Conservation (phyloP, 2,329 filamentous ascomycete species). For the Trichoderma endophyticum region DNA sequence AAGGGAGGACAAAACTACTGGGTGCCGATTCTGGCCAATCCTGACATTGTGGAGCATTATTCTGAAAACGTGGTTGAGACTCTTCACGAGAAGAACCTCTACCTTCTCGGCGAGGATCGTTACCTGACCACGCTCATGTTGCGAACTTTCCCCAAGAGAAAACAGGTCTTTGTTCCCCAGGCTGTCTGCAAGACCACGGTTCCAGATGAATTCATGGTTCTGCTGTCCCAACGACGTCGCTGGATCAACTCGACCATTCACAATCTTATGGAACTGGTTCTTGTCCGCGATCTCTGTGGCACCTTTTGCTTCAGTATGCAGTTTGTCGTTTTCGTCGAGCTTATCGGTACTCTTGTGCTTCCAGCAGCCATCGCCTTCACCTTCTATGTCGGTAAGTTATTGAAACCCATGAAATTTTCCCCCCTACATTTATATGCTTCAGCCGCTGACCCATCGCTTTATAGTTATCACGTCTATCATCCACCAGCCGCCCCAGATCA, state of each 20-base stretch:
- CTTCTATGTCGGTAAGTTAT: slow-evolving; percentile 80
- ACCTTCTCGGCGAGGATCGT: slow-evolving; percentile 88
- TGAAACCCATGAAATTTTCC: not conserved
- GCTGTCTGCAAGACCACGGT: slow-evolving; percentile 99
- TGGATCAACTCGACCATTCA: slow-evolving; percentile 99
- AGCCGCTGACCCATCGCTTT: not conserved
- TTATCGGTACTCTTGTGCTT: slow-evolving; percentile 89
- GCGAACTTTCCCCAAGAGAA: slow-evolving; percentile 97
- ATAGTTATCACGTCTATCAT: slow-evolving; percentile 83
- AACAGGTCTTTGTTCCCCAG: slow-evolving; percentile 97
- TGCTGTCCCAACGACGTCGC: slow-evolving; percentile 89
- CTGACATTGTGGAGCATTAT: slow-evolving; percentile 98
- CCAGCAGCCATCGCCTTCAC: slow-evolving; percentile 97
- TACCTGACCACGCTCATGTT: slow-evolving; percentile 97
- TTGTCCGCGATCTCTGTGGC: slow-evolving; percentile 93
- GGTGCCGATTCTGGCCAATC: slow-evolving; percentile 97
- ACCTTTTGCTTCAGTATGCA: slow-evolving; percentile 99
- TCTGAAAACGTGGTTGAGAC: slow-evolving; percentile 99
- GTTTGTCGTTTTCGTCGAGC: slow-evolving; percentile 93
- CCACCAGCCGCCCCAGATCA: slow-evolving; percentile 71
- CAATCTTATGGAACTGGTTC: slow-evolving; percentile 94
- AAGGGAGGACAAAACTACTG: slow-evolving; percentile 99
- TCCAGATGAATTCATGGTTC: slow-evolving; percentile 84
- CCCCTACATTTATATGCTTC: not conserved
- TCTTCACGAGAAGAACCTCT: slow-evolving; percentile 93